A percentile compares a stretch with the other conserved stretches of the same genome.
phyloP scores from a whole-genome alignment of 352 stramenopile species.

The Phytophthora boehmeriae region DNA sequence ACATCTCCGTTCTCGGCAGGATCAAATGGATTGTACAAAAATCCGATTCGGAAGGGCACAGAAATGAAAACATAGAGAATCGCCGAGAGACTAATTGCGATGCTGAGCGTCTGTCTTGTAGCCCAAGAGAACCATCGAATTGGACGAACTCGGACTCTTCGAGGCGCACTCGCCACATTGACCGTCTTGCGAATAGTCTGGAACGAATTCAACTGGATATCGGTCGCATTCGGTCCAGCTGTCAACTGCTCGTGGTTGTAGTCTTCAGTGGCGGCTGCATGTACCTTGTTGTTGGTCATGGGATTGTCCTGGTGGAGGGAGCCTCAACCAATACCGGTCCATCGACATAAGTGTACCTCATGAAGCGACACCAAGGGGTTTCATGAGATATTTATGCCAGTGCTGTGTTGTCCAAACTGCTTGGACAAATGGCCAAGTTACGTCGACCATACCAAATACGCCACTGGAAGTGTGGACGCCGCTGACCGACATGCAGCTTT shows the following conservation, averaged over 20 bases:
- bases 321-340: not conserved
- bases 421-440: no score
- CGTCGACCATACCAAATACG: no score
- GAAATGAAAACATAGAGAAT: conserved; percentile 53
- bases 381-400: not conserved
- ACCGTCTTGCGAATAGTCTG: not conserved
- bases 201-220: not conserved
- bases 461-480: no score
- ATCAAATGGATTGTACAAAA: conserved; percentile 59
- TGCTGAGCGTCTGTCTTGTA: conserved; percentile 42
- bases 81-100: conserved; percentile 26
- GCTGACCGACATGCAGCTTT: no score
- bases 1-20: conserved; percentile 1
- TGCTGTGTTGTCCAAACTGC: not conserved
- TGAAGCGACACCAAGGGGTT: not conserved
- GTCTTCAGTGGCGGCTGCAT: conserved; percentile 1
- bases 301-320: not conserved
- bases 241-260: not conserved
- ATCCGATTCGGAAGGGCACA: conserved; percentile 63
- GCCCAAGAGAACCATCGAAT: conserved; percentile 39
- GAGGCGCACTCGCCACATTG: not conserved
- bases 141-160: not conserved
- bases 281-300: conserved; percentile 7
- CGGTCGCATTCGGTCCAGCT: not conserved
- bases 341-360: not conserved